phyloP scores from a whole-genome alignment of 2,329 filamentous ascomycete genomes.

The Thermoascus crustaceus region DNA sequence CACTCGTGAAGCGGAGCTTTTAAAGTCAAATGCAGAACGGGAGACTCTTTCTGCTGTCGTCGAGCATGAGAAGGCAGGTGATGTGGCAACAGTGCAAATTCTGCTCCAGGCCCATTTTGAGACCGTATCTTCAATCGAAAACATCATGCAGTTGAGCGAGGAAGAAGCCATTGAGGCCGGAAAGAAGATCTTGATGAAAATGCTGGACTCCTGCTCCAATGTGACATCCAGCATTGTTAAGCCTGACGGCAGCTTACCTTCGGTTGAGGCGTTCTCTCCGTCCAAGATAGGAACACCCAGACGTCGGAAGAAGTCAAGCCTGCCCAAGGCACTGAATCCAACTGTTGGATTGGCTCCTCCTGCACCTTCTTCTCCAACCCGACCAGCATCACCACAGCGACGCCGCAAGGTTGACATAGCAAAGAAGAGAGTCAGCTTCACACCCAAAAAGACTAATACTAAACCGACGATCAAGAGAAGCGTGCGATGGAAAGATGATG shows the following conservation, averaged over 20 bases:
- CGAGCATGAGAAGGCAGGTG: conserved; percentile 75
- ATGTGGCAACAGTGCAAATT: conserved; percentile 69
- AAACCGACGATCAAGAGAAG: conserved; percentile 68
- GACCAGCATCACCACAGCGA: conserved; percentile 68
- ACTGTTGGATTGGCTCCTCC: conserved; percentile 24
- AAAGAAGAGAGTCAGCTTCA: conserved; percentile 71
- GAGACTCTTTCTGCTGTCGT: conserved; percentile 69
- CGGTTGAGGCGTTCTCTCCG: conserved; percentile 57
- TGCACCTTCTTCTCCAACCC: conserved; percentile 55
- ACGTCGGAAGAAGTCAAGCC: conserved; percentile 50
- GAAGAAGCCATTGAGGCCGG: conserved; percentile 74
- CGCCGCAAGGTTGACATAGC: conserved; percentile 57
- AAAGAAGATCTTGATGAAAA: conserved; percentile 64
- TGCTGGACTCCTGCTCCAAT: conserved; percentile 67
- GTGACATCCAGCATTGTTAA: conserved; percentile 80
- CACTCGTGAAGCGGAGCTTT: conserved; percentile 71
- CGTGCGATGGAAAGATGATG: conserved; percentile 90
- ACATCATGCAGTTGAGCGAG: conserved; percentile 74
- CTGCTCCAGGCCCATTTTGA: conserved; percentile 88
- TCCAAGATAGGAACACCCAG: conserved; percentile 68
- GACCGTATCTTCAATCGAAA: conserved; percentile 72
- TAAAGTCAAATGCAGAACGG: conserved; percentile 73
- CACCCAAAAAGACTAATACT: conserved; percentile 56
- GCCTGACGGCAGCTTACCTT: conserved; percentile 62
- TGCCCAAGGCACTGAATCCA: conserved; percentile 23